Base-by-base conservation (phyloP, 1,284 basidiomycete genomes). In the Tylopilus orsonianus region DNA sequence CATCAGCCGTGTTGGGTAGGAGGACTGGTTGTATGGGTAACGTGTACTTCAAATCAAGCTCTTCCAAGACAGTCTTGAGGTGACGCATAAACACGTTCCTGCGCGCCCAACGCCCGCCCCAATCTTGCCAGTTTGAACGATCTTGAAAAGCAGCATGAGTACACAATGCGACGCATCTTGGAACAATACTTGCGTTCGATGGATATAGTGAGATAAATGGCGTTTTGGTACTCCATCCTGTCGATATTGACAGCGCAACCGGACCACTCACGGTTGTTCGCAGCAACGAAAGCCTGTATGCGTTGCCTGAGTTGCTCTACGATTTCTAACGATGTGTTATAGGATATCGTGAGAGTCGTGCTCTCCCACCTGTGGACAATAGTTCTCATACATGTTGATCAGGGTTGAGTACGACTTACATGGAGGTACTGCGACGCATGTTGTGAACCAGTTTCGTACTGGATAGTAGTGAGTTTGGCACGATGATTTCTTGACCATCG, bases 121-220 rank as follows among this genome's bases (percentile, higher is more conserved):
- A 92, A 57, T 91, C 87, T 65, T 92, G 90, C 89, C 89, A 92
- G 63, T 90, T 90, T 33, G 83, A 76, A 48, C 84, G 81, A 66
- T 88, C 84, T 85, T n/a, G 51, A 36, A 55, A 37, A 22, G 14
- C 20, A 27, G 39, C 12, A 48, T 65, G n/a, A 69, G 50, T 22
- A 29, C 24, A 16, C n/a, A 6, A 6, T 6, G 1, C 4, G n/a
- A 45, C 23, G 19, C 43, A 46, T 48, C 13, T 18, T 9, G 36
- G 8, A 30, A 32, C 6, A 18, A 36, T 24, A 75, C 81, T 72
- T 71, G 80, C 88, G 90, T 68, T 93, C 89, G 64, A 92, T 80
- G 14, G 82, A 82, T 40, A 92, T 76, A 36, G 77, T 75, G 50
- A 90, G 71, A 57, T 78, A 67, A 48, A 89, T 79, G 8, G 82